These are phyloP conservation scores for Heliamphora exappendiculata DNA, from an alignment of 148 eudicot species.

Conservation along the genomic window DNA sequence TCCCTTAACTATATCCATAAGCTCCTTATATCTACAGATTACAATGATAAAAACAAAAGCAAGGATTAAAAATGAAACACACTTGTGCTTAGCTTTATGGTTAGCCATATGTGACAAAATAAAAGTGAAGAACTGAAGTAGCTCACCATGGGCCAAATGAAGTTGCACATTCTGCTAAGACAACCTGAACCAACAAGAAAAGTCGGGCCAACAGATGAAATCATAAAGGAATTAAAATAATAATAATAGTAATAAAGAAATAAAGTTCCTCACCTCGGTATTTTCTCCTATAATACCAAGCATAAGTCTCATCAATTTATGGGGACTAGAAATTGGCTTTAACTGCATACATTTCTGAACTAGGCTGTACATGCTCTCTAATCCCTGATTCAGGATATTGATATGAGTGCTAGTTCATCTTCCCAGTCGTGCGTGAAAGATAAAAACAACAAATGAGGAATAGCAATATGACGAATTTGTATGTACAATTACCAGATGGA, in stretches of 20 bases:
- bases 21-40: background rate
- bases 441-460: background rate
- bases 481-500: background rate
- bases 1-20: background rate
- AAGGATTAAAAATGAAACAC: background rate
- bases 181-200: conserved; percentile 53
- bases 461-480: background rate
- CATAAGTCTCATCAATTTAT: conserved; percentile 66
- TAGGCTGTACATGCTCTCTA: conserved; percentile 74
- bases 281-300: conserved; percentile 83
- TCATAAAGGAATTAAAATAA: conserved; percentile 1
- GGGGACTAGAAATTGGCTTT: conserved; percentile 52
- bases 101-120: background rate
- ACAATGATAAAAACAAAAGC: background rate
- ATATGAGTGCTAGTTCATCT: conserved; percentile 6
- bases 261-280: conserved; percentile 54
- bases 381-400: conserved; percentile 54
- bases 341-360: conserved; percentile 84
- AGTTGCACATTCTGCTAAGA: conserved; percentile 84
- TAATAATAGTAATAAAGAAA: background rate
- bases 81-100: background rate
- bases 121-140: background rate
- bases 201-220: conserved; percentile 2
- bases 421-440: background rate
- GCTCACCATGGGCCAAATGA: conserved; percentile 97